phyloP scores from a whole-genome alignment of 208 protist genomes.

The Leishmania tropica region DNA sequence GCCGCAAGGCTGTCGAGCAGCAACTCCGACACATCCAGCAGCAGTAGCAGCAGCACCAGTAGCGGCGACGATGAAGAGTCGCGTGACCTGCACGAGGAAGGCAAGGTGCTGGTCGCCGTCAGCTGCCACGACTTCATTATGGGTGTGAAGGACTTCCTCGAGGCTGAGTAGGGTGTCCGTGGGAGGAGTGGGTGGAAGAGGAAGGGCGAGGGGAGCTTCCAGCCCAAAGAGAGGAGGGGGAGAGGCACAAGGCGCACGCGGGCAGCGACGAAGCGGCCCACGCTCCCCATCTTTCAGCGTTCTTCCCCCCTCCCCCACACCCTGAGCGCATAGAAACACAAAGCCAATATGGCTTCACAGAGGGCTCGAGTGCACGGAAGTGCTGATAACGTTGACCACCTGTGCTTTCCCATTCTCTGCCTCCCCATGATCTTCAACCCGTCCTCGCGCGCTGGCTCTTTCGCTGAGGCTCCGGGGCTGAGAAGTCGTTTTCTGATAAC shows the following conservation, averaged over 20 bases:
- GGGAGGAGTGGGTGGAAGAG: not conserved
- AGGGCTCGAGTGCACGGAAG: not conserved
- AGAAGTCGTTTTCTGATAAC: not conserved
- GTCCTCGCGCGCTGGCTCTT: not conserved
- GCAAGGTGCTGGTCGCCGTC: slow-evolving; percentile 58
- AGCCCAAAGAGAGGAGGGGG: not conserved
- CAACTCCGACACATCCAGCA: slow-evolving; percentile 12
- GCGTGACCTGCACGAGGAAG: slow-evolving; percentile 41
- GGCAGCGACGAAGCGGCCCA: no score
- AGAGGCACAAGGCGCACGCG: not conserved
- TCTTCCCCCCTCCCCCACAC: not conserved
- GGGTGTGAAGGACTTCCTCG: slow-evolving; percentile 63
- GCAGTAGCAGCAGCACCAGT: not conserved
- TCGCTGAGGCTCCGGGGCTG: not conserved
- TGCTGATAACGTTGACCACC: not conserved
- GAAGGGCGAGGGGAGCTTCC: not conserved
- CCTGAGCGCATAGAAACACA: not conserved
- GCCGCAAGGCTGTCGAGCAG: slow-evolving; percentile 10
- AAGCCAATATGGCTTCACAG: not conserved
- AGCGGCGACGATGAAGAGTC: slow-evolving; percentile 30
- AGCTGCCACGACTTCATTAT: slow-evolving; percentile 67
- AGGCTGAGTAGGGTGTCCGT: slow-evolving; percentile 16
- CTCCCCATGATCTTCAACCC: not conserved
- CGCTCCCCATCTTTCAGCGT: not conserved
- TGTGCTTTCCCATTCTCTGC: not conserved